Evolutionary conservation across 495 filamentous ascomycete genomes (phyloP).

Genomic region (Annulohypoxylon nitens): DNA sequence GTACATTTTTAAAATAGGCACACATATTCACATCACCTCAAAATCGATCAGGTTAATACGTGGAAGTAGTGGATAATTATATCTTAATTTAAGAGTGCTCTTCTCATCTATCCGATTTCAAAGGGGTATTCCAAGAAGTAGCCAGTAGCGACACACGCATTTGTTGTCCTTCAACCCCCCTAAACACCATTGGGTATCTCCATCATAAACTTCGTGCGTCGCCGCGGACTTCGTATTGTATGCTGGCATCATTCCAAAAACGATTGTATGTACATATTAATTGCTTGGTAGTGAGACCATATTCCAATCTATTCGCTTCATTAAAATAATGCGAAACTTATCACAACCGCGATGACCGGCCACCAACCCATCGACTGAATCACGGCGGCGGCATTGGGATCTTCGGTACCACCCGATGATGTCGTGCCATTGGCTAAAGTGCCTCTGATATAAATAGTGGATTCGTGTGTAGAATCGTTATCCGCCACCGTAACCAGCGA

Average conservation of each 20-base stretch:
- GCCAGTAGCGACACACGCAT: background rate
- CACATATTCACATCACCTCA: background rate
- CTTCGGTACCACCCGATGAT: constrained; percentile 67
- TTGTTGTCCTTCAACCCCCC: constrained; percentile 17
- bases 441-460: constrained; percentile 84
- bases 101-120: background rate
- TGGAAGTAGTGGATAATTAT: background rate
- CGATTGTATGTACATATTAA: constrained; percentile 14
- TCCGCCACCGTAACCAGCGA: constrained; percentile 71
- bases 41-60: background rate
- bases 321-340: constrained; percentile 59
- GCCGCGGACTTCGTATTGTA: constrained; percentile 6
- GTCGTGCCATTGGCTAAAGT: constrained; percentile 89
- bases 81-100: background rate
- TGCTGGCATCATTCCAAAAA: background rate
- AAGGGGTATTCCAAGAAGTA: background rate
- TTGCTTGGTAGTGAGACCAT: background rate
- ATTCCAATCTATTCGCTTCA: background rate
- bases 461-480: constrained; percentile 72
- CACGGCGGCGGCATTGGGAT: constrained; percentile 56
- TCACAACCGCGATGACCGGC: constrained; percentile 66
- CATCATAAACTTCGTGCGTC: constrained; percentile 17
- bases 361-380: constrained; percentile 70
- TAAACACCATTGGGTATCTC: constrained; percentile 25
- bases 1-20: background rate